Evolutionary conservation across 2,329 filamentous ascomycete species (phyloP).

Genomic region (Purpureocillium takamizusanense): DNA sequence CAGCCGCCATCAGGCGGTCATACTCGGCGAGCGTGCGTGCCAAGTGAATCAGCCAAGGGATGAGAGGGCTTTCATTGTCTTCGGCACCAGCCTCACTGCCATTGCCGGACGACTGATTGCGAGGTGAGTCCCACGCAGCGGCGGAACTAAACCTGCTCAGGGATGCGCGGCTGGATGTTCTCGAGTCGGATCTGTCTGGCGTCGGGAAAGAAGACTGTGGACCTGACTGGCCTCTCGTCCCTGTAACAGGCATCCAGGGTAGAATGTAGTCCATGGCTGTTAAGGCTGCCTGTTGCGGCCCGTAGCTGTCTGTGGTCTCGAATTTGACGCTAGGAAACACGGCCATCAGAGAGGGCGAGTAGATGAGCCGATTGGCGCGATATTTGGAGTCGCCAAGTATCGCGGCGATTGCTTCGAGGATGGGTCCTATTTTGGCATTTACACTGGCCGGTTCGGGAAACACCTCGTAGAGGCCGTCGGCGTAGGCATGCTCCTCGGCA

Average conservation of each 20-base stretch:
- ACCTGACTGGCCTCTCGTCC: slow-evolving; percentile 18
- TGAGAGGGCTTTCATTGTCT: slow-evolving; percentile 59
- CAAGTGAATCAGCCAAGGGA: slow-evolving; percentile 64
- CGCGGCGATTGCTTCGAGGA: slow-evolving; percentile 68
- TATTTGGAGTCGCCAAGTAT: slow-evolving; percentile 74
- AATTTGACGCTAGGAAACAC: slow-evolving; percentile 56
- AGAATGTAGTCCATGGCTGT: slow-evolving; percentile 59
- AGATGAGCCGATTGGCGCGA: slow-evolving; percentile 62
- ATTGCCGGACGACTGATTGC: slow-evolving; percentile 14
- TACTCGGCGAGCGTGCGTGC: slow-evolving; percentile 48
- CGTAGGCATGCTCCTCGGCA: slow-evolving; percentile 44
- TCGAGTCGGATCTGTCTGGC: slow-evolving; percentile 16
- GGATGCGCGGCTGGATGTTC: slow-evolving; percentile 18
- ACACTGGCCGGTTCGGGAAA: slow-evolving; percentile 55
- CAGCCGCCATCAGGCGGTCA: slow-evolving; percentile 59
- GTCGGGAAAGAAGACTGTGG: slow-evolving; percentile 14
- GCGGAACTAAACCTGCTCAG: slow-evolving; percentile 17
- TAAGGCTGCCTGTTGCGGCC: slow-evolving; percentile 30
- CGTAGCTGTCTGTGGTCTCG: slow-evolving; percentile 35
- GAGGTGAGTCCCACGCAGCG: slow-evolving; percentile 22
- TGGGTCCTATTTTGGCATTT: slow-evolving; percentile 51
- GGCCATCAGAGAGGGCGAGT: slow-evolving; percentile 59
- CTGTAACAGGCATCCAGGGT: slow-evolving; percentile 40
- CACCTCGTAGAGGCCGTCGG: slow-evolving; percentile 43
- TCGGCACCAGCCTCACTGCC: slow-evolving; percentile 32